These are phyloP conservation scores for Cryphonectria carpinicola DNA, from an alignment of 2,329 filamentous ascomycete genomes.

Conservation along the genomic window DNA sequence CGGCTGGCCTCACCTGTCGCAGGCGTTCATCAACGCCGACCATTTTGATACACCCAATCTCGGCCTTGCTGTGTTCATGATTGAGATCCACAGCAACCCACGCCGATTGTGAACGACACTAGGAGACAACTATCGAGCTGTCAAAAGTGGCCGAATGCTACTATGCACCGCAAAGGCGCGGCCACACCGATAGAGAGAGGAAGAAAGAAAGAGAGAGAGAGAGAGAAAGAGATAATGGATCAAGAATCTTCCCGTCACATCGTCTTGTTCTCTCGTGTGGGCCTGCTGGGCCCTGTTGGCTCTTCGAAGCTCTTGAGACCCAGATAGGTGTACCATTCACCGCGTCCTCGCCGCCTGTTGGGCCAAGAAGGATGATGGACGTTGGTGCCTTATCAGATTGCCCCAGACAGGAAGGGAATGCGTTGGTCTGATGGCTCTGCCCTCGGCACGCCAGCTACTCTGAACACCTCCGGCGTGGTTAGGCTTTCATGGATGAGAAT, in stretches of 20 bases:
- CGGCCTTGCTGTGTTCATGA: constrained; percentile 7
- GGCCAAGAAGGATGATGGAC: neutral
- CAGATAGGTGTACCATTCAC: neutral
- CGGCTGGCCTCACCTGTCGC: constrained; percentile 25
- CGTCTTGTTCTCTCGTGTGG: neutral
- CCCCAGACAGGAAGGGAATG: constrained; percentile 1
- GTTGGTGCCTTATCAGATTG: neutral
- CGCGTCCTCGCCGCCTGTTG: neutral
- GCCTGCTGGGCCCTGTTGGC: neutral
- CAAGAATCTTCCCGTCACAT: neutral
- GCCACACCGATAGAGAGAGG: constrained; percentile 22
- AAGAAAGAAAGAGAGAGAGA: neutral
- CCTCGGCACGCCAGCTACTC: neutral
- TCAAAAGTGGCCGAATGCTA: constrained; percentile 17
- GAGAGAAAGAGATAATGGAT: neutral
- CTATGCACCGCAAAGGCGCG: constrained; percentile 16
- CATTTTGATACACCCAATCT: constrained; percentile 29
- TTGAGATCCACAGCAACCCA: constrained; percentile 24
- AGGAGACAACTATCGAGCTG: neutral
- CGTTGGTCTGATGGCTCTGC: neutral
- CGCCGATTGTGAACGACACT: constrained; percentile 14
- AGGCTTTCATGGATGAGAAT: neutral
- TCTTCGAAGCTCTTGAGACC: neutral
- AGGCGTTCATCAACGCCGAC: constrained; percentile 23
- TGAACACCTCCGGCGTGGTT: neutral